Evolutionary conservation across 352 stramenopile genomes (phyloP).

Genomic region (Elongisporangium senticosum): DNA sequence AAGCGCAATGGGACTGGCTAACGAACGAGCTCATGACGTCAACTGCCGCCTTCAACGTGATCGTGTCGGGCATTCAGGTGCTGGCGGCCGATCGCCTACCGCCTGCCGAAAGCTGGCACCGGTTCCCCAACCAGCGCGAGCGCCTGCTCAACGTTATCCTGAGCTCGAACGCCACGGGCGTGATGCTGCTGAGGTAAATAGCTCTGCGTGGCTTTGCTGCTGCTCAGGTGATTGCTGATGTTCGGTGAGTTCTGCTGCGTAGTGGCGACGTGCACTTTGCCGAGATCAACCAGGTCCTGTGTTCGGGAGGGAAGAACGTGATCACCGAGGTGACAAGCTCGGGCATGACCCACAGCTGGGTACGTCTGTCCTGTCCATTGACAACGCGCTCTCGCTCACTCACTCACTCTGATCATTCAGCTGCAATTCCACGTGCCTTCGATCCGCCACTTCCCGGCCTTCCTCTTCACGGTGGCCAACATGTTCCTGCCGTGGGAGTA

Average conservation of each 20-base stretch:
- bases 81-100: constrained; percentile 77
- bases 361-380: constrained; percentile 14
- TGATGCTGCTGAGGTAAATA: constrained; percentile 82
- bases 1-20: constrained; percentile 81
- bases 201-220: constrained; percentile 41
- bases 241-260: constrained; percentile 4
- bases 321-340: constrained; percentile 89
- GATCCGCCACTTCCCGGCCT: constrained; percentile 45
- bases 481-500: constrained; percentile 77
- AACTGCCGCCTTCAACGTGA: constrained; percentile 88
- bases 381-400: neutral
- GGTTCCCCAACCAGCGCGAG: constrained; percentile 80
- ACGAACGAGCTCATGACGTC: constrained; percentile 73
- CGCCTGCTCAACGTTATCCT: constrained; percentile 84
- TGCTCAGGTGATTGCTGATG: constrained; percentile 6
- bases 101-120: constrained; percentile 84
- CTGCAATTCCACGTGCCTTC: constrained; percentile 69
- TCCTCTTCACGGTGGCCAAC: constrained; percentile 71
- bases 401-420: constrained; percentile 11
- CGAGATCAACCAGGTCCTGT: constrained; percentile 91
- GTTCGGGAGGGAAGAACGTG: constrained; percentile 49
- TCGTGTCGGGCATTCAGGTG: constrained; percentile 91
- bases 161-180: constrained; percentile 70
- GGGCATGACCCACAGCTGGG: constrained; percentile 93
- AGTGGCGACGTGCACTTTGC: constrained; percentile 92